Base-by-base conservation (phyloP, 148 eudicot genomes). In the Rhododendron molle region DNA sequence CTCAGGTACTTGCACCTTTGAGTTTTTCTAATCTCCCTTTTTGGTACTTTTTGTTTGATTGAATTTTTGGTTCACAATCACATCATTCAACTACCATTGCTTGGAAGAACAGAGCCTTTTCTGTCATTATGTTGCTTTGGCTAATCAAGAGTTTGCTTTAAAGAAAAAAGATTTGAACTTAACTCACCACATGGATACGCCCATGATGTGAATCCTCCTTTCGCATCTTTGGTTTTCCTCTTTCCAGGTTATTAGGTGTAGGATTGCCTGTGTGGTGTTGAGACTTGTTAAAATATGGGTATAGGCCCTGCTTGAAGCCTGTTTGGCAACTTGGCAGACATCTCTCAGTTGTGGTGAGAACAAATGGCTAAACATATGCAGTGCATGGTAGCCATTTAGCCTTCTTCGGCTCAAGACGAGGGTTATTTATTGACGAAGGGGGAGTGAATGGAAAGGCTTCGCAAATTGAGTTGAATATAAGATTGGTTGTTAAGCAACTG, bases 1-100 rank as follows among this genome's bases (percentile, higher is more conserved):
- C 96, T 87, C 98, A 94, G 87, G 98, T 96, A 92, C 87, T 72
- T 83, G 10, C 38, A 43, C 62, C 38, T 32, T 14, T 78, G 69
- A 16, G 47, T 71, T 40, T 23, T 21, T 3, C 67, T 80, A 4
- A 13, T 81, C 15, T 16, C 72, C 43, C 23, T 0, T 54, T 23
- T 21, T 52, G 9, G 5, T 36, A 8, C 2, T 60, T 10, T 34
- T 60, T 36, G 12, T 80, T 30, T 40, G 38, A 20, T 21, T 38
- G 21, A 44, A 21, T 44, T 21, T 7, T 14, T 77, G 13, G 28
- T 76, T 40, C 47, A 7, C 30, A n/a, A 12, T 40, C 26, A 7
- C 16, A n/a, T n/a, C 16, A 58, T 60, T n/a, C 50, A 82, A 62
- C 52, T 62, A n/a, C 46, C 84, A 62, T 16, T 36, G 20, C 52